Evolutionary conservation across 2,329 filamentous ascomycete genomes (phyloP), one percentile per base, ranked within the genome.

Genomic region (Eutypella sp.): DNA sequence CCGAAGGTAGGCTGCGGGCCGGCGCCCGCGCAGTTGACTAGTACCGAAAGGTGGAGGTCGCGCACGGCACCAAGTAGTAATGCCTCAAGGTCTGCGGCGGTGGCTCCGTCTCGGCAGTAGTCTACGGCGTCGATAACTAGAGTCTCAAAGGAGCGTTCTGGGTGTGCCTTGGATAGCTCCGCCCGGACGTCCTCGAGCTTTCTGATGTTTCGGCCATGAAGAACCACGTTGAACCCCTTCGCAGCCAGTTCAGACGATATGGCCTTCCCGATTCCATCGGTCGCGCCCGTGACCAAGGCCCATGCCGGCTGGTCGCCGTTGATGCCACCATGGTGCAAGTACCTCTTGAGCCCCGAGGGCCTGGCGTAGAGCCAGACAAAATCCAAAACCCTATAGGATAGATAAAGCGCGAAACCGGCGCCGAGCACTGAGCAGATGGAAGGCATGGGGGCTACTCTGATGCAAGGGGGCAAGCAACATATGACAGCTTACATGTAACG

Each of bases 21-120:
- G n/a, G 70, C 68, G 2, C 75, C 76, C 0, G 74, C 67, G 58
- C 77, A 78, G 56, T 79, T 78, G 47, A 79, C 57, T 19, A 80
- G 59, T 2, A 80, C 56, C 0, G 70, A 75, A 31, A 81, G 57
- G 42, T 69, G 57, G 8, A 69, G 54, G 18, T 52, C 57, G 1
- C 62, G 50, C 56, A 59, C 39, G 4, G 59, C 45, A 1, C 37
- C 36, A 2, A 41, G 27, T 24, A 54, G 45, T 6, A 41, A 44
- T 1, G 47, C 33, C 19, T 62, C 46, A 25, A 31, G 15, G 23
- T 25, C 23, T 25, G 16, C 11, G 25, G n/a, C 24, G 37, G 50
- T 48, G 11, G 43, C 48, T 27, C n/a, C 40, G 7, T 44, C 47
- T n/a, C 27, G 11, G 15, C 42, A 42, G n/a, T 48, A 42, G n/a